A percentile compares a stretch with the other conserved stretches of the same genome.
These are phyloP conservation scores for Moringa oleifera DNA, from an alignment of 345 rosid species.

Conservation along the genomic window DNA sequence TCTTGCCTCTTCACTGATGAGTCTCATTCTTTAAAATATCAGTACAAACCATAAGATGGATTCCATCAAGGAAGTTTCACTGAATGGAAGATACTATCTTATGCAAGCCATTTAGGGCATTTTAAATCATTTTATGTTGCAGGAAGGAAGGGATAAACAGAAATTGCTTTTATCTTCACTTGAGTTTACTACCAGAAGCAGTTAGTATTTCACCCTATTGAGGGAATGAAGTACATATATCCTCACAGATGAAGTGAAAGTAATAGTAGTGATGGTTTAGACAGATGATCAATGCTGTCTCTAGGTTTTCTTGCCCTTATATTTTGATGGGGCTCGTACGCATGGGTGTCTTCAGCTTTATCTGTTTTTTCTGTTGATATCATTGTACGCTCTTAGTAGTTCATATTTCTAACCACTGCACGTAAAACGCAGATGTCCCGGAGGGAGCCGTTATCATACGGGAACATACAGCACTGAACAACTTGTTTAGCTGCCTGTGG, in stretches of 20 bases:
- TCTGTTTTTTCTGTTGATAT: too few relatives aligned
- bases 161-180: not conserved
- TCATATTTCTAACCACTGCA: not conserved
- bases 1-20: too few relatives aligned
- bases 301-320: too few relatives aligned
- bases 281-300: not conserved
- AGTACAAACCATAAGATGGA: not conserved
- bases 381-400: too few relatives aligned
- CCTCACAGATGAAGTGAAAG: not conserved
- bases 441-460: slow-evolving; percentile 93
- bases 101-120: not conserved
- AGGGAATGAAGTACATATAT: too few relatives aligned
- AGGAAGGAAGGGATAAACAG: not conserved
- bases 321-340: too few relatives aligned
- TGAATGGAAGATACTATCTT: not conserved
- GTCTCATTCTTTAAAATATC: too few relatives aligned
- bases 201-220: too few relatives aligned
- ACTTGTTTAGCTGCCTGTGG: slow-evolving; percentile 93
- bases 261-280: too few relatives aligned
- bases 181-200: not conserved
- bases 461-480: slow-evolving; percentile 75
- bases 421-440: slow-evolving; percentile 78
- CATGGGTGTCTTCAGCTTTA: too few relatives aligned
- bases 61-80: too few relatives aligned
- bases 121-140: not conserved